phyloP scores from a whole-genome alignment of 2,329 filamentous ascomycete species.

The Acephala macrosclerotiorum region DNA sequence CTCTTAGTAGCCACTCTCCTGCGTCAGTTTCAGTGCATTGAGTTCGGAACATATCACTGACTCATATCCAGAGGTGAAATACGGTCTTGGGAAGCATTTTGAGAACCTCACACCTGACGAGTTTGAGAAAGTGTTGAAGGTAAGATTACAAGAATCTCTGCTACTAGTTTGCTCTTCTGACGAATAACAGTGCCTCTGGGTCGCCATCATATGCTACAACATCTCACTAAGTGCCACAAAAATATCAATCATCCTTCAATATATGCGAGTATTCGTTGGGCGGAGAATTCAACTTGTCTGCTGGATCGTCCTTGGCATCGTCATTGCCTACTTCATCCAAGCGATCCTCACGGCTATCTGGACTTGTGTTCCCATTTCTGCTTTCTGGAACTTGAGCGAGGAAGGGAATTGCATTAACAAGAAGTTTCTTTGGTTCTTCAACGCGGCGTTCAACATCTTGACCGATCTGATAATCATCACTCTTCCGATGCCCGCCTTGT shows the following conservation, averaged over 20 bases:
- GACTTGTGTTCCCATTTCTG: conserved; percentile 28
- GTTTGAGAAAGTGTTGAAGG: conserved; percentile 36
- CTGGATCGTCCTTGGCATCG: conserved; percentile 25
- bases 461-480: conserved; percentile 31
- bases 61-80: conserved; percentile 34
- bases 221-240: conserved; percentile 45
- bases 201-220: conserved; percentile 47
- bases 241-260: conserved; percentile 49
- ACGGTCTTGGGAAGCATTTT: conserved; percentile 38
- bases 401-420: conserved; percentile 22
- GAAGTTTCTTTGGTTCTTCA: conserved; percentile 32
- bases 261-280: conserved; percentile 48
- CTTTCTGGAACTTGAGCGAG: conserved; percentile 25
- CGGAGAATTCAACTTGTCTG: conserved; percentile 32
- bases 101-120: conserved; percentile 29
- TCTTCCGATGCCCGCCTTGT: conserved; percentile 32
- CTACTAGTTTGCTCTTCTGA: neutral
- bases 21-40: neutral
- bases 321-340: conserved; percentile 22
- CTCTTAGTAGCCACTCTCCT: conserved; percentile 16
- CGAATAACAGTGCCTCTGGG: conserved; percentile 41
- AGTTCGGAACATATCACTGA: neutral
- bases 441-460: conserved; percentile 32
- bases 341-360: conserved; percentile 27
- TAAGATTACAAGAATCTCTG: no score